These are phyloP conservation scores for Phytophthora palmivora DNA, from an alignment of 352 stramenopile genomes.

Conservation along the genomic window DNA sequence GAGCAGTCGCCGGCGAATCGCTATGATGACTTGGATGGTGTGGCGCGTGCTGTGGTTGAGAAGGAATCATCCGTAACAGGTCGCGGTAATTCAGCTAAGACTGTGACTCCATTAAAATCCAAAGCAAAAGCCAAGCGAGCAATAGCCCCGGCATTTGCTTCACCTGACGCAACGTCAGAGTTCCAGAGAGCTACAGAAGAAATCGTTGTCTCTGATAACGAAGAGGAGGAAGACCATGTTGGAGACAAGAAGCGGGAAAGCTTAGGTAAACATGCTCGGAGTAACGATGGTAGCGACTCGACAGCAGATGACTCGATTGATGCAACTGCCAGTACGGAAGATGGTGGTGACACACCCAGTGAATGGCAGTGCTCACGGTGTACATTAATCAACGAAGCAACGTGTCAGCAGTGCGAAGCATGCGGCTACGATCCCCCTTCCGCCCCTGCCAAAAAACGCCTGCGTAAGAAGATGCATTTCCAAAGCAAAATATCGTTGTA, in stretches of 20 bases:
- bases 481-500: conserved; percentile 81
- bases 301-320: conserved; percentile 28
- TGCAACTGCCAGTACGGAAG: conserved; percentile 17
- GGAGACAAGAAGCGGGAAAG: conserved; percentile 20
- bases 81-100: conserved; percentile 2
- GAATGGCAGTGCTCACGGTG: conserved; percentile 81
- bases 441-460: conserved; percentile 55
- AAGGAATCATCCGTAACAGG: conserved; percentile 15
- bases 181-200: conserved; percentile 46
- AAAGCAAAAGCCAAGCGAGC: conserved; percentile 39
- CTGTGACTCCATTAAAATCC: conserved; percentile 27
- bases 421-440: conserved; percentile 63
- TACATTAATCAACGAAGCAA: conserved; percentile 81
- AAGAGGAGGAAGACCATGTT: conserved; percentile 20
- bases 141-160: conserved; percentile 55
- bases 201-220: conserved; percentile 38
- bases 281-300: conserved; percentile 34
- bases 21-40: conserved; percentile 46
- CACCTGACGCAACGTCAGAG: conserved; percentile 45
- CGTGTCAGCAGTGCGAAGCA: conserved; percentile 60
- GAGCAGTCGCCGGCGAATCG: conserved; percentile 65
- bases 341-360: conserved; percentile 26
- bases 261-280: conserved; percentile 43
- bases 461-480: conserved; percentile 76
- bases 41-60: conserved; percentile 32